A percentile compares a stretch with the other conserved stretches of the same genome.
Conservation (phyloP, 768 basidiomycete genomes). For the Psilocybe azurescens region DNA sequence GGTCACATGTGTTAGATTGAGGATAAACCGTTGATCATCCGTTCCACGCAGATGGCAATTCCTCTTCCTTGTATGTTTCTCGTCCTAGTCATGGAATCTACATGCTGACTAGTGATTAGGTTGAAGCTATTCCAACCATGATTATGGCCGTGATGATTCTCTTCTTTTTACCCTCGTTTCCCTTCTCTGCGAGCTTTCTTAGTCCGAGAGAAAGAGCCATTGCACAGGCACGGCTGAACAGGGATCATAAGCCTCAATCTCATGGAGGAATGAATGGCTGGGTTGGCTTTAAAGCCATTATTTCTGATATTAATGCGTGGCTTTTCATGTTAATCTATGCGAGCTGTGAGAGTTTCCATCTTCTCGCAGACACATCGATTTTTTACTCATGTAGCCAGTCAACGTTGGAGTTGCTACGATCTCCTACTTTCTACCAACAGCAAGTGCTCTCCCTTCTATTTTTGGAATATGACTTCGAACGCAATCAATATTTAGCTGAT, state of each 20-base stretch:
- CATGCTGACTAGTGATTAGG: constrained; percentile 31
- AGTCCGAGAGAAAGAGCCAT: constrained; percentile 58
- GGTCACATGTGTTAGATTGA: background rate
- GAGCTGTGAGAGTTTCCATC: constrained; percentile 43
- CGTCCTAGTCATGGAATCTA: background rate
- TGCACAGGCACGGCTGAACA: constrained; percentile 59
- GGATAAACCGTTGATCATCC: no score
- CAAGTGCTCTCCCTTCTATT: constrained; percentile 22
- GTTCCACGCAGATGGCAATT: constrained; percentile 55
- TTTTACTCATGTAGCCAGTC: constrained; percentile 34
- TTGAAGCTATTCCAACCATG: constrained; percentile 61
- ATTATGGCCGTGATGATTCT: constrained; percentile 55
- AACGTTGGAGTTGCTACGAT: constrained; percentile 62
- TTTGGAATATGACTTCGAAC: background rate
- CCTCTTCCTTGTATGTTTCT: constrained; percentile 50
- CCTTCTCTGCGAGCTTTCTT: constrained; percentile 57
- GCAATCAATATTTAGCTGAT: constrained; percentile 43
- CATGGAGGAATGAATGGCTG: constrained; percentile 64
- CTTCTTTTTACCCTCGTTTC: constrained; percentile 59
- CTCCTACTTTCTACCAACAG: constrained; percentile 62
- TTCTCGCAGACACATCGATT: background rate
- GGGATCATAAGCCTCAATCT: constrained; percentile 60
- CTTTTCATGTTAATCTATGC: constrained; percentile 56
- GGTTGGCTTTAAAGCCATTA: constrained; percentile 58
- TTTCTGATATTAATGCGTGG: constrained; percentile 57